phyloP scores from a whole-genome alignment of 2,329 filamentous ascomycete species.

The Clathrospora elynae region DNA sequence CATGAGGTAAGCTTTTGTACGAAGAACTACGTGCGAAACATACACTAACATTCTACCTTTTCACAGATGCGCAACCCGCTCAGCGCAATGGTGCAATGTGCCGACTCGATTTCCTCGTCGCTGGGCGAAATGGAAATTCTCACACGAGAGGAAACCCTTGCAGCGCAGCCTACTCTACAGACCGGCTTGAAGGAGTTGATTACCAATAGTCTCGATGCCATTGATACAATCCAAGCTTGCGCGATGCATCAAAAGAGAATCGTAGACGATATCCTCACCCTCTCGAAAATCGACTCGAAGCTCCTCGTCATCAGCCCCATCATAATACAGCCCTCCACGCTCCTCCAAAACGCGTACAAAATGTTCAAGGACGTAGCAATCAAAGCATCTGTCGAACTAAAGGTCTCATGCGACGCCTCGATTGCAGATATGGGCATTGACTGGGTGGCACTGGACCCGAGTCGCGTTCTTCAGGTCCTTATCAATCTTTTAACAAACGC shows the following conservation, averaged over 20 bases:
- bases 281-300: constrained; percentile 28
- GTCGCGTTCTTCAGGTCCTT: constrained; percentile 29
- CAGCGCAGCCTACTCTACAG: constrained; percentile 1
- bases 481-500: constrained; percentile 43
- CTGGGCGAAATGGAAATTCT: constrained; percentile 9
- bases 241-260: constrained; percentile 40
- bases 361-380: constrained; percentile 32
- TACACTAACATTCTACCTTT: not conserved
- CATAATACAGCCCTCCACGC: constrained; percentile 15
- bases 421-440: constrained; percentile 18
- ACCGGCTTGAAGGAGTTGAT: constrained; percentile 10
- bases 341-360: constrained; percentile 26
- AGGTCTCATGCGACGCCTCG: constrained; percentile 16
- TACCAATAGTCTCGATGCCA: constrained; percentile 19
- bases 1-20: constrained; percentile 16
- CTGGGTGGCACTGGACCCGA: constrained; percentile 20
- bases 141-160: not conserved
- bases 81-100: constrained; percentile 36
- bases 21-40: not conserved
- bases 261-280: constrained; percentile 30
- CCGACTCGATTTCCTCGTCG: constrained; percentile 23
- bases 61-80: constrained; percentile 38
- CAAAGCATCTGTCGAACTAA: constrained; percentile 16
- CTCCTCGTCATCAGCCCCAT: constrained; percentile 30
- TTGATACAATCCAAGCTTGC: constrained; percentile 35